These are phyloP conservation scores for Aspergillus piperis DNA, from an alignment of 2,329 filamentous ascomycete species.

Conservation along the genomic window DNA sequence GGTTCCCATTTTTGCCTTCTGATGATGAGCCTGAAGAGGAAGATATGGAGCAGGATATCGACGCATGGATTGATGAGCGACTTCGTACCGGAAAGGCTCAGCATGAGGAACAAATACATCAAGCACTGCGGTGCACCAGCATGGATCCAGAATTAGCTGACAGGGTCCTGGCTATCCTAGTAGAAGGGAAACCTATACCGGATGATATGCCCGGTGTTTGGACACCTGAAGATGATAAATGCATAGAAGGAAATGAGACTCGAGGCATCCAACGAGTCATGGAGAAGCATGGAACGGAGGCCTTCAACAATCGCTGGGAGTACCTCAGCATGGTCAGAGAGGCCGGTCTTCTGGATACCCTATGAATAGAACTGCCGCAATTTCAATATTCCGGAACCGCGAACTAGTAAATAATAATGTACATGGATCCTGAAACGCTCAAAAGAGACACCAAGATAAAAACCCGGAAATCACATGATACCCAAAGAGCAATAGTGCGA, in stretches of 20 bases:
- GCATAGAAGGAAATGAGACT: conserved; percentile 36
- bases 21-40: conserved; percentile 20
- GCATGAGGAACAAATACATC: conserved; percentile 33
- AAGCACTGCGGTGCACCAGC: conserved; percentile 42
- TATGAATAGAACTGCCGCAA: conserved; percentile 1
- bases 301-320: conserved; percentile 38
- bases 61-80: conserved; percentile 43
- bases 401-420: neutral
- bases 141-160: conserved; percentile 44
- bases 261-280: conserved; percentile 38
- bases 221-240: conserved; percentile 49
- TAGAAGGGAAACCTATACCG: conserved; percentile 40
- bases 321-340: conserved; percentile 36
- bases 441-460: neutral
- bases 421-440: conserved; percentile 3
- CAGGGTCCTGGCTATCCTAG: conserved; percentile 35
- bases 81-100: conserved; percentile 30
- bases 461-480: neutral
- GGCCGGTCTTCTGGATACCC: conserved; percentile 16
- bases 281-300: conserved; percentile 48
- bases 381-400: conserved; percentile 1
- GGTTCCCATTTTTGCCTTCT: conserved; percentile 34
- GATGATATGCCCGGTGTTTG: conserved; percentile 48
- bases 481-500: neutral
- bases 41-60: conserved; percentile 29